Conservation (phyloP, 169 alveolate genomes). For the Plasmodium sp. region DNA sequence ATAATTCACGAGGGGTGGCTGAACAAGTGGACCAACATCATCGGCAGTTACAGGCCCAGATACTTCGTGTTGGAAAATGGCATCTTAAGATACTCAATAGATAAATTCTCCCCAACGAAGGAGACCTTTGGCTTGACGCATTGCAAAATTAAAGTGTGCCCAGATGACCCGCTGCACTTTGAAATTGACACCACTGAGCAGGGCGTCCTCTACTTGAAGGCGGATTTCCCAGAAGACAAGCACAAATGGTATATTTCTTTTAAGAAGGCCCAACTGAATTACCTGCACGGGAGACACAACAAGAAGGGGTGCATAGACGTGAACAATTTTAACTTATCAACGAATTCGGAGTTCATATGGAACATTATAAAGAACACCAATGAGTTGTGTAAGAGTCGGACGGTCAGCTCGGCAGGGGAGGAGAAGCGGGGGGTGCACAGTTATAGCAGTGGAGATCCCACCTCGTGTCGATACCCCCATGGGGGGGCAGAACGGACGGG, state of each 20-base stretch:
- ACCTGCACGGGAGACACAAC: slow-evolving; percentile 36
- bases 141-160: slow-evolving; percentile 82
- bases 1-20: slow-evolving; percentile 90
- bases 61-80: slow-evolving; percentile 89
- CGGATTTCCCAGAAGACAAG: slow-evolving; percentile 83
- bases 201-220: slow-evolving; percentile 81
- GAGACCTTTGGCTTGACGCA: slow-evolving; percentile 83
- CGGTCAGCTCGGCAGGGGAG: background rate
- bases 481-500: background rate
- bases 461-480: background rate
- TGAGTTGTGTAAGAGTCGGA: background rate
- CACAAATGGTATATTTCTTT: slow-evolving; percentile 86
- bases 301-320: background rate
- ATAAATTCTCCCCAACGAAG: slow-evolving; percentile 83
- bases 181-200: slow-evolving; percentile 85
- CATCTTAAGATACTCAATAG: slow-evolving; percentile 81
- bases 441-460: no score
- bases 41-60: slow-evolving; percentile 90
- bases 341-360: slow-evolving; percentile 23
- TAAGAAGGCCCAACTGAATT: slow-evolving; percentile 80
- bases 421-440: background rate
- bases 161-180: slow-evolving; percentile 86
- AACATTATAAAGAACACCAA: slow-evolving; percentile 16
- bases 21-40: slow-evolving; percentile 89
- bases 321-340: background rate